phyloP scores from a whole-genome alignment of 768 basidiomycete species.

The Lentinula sp. region DNA sequence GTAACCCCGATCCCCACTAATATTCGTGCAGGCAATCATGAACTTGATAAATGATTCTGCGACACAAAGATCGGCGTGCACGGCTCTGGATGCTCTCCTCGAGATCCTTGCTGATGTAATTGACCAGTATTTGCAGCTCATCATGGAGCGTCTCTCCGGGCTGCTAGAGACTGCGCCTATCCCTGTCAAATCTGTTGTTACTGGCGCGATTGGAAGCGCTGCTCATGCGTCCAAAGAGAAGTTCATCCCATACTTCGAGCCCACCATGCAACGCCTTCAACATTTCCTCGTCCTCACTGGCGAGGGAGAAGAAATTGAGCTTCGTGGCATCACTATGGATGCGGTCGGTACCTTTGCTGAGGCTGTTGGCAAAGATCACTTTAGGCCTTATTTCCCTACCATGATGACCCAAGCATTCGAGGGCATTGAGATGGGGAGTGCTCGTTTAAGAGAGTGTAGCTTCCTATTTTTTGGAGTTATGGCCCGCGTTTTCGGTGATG shows the following conservation, averaged over 20 bases:
- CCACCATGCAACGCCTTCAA: conserved; percentile 82
- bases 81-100: conserved; percentile 91
- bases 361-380: conserved; percentile 89
- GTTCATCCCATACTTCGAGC: conserved; percentile 92
- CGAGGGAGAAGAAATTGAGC: conserved; percentile 89
- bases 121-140: conserved; percentile 83
- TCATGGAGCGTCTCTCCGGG: conserved; percentile 90
- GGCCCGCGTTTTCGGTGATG: conserved; percentile 93
- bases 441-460: conserved; percentile 87
- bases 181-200: conserved; percentile 87
- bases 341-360: conserved; percentile 98
- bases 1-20: not conserved
- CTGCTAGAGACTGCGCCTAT: conserved; percentile 86
- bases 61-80: conserved; percentile 92
- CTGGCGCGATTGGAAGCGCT: conserved; percentile 96
- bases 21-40: conserved; percentile 68
- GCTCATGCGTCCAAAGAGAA: conserved; percentile 91
- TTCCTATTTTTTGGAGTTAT: conserved; percentile 99
- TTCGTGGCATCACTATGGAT: conserved; percentile 97
- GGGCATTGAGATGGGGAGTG: conserved; percentile 80
- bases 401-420: conserved; percentile 95
- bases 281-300: conserved; percentile 82
- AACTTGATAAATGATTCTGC: conserved; percentile 78
- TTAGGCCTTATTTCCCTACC: conserved; percentile 93
- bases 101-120: conserved; percentile 91